Base-by-base conservation (phyloP, 1,139 yeast genomes). In the Geotrichum bryndzae region DNA sequence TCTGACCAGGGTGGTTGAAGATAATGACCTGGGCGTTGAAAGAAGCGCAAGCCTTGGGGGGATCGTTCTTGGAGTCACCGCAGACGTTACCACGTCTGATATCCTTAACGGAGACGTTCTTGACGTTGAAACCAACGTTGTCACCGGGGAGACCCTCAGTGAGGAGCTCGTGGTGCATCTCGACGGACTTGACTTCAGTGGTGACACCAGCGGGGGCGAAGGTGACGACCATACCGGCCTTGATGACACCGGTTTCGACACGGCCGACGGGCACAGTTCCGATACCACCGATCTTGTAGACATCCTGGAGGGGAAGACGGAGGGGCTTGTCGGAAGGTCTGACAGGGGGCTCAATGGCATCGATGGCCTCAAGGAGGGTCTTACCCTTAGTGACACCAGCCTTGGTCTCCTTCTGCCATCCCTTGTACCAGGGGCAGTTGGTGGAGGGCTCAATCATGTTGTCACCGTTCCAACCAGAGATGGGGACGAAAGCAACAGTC, bases 41-140 rank as follows among this genome's bases (percentile, higher is more conserved):
- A 75, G 90, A 86, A 70, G 83, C 88, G 80, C 86, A 79, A 76
- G 84, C 95, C 84, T 81, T 80, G 77, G 96, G 95, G 79, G 96
- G 95, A 78, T 88, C 96, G 86, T 87, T 86, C 89, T 88, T 88
- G 81, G 94, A 84, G 88, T 88, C 95, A 87, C 95, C 95, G 82
- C 89, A 84, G 74, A 88, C 96, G 90, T 88, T 88, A 84, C 96
- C 96, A 85, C 95, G 89, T 83, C 94, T 88, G 78, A 88, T 88
- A 78, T 88, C 96, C 88, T 88, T 88, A 73, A 88, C 94, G 80
- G 95, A 88, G 77, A 88, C 95, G 83, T 88, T 88, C 91, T 88
- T 88, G 79, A 88, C 92, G 87, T 88, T 88, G 94, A 88, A 88
- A 78, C 96, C 95, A 76, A 88, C 95, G 79, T 88, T 88, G 90